These are phyloP conservation scores for Chrysanthemum lavandulifolium DNA, from an alignment of 129 eudicot genomes.

Conservation along the genomic window DNA sequence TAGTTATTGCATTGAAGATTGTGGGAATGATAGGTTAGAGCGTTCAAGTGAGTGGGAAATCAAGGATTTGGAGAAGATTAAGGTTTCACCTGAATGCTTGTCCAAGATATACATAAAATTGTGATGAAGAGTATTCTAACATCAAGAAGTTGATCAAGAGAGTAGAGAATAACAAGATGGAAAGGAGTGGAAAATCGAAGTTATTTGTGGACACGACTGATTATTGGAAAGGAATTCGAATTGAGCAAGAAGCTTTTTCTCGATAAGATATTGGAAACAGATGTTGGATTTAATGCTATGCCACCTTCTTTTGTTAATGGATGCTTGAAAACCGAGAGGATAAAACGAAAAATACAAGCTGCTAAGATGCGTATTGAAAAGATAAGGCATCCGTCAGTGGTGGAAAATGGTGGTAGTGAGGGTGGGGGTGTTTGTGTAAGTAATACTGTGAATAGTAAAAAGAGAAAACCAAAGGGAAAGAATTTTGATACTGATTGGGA, in stretches of 20 bases:
- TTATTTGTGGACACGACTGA: constrained; percentile 29
- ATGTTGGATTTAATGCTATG: constrained; percentile 60
- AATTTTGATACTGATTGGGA: constrained; percentile 63
- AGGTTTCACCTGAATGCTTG: constrained; percentile 53
- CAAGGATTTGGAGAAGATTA: constrained; percentile 37
- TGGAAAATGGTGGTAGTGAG: neutral
- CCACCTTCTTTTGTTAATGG: constrained; percentile 66
- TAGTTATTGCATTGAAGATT: neutral
- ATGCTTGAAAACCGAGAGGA: constrained; percentile 31
- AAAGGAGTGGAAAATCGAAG: neutral
- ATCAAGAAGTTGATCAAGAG: constrained; percentile 18
- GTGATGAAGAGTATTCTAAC: constrained; percentile 34
- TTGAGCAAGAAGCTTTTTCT: constrained; percentile 59
- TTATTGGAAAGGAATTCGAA: constrained; percentile 64
- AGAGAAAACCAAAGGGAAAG: constrained; percentile 36
- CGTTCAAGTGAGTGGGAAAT: constrained; percentile 12
- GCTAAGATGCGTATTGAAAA: constrained; percentile 58
- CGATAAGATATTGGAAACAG: constrained; percentile 57
- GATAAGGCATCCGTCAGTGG: constrained; percentile 44
- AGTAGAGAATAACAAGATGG: no score
- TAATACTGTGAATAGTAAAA: constrained; percentile 12
- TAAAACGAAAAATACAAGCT: constrained; percentile 55
- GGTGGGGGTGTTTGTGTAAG: neutral
- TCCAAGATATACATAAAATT: constrained; percentile 46
- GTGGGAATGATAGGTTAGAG: constrained; percentile 27